Conservation (phyloP, 2,329 filamentous ascomycete species). For the Graphilbum ipis-grandicollis region DNA sequence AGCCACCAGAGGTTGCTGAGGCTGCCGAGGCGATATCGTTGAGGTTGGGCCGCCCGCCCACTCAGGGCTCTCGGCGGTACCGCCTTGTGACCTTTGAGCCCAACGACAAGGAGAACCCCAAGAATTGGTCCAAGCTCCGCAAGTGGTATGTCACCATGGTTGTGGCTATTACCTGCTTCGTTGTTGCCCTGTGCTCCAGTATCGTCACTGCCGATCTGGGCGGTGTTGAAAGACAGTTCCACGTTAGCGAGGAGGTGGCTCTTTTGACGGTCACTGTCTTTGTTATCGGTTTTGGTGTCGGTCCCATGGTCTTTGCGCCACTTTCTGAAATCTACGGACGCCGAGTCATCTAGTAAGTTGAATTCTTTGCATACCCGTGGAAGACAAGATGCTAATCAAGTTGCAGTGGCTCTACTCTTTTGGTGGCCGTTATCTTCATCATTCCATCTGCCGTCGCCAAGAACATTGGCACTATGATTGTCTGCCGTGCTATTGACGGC, state of each 20-base stretch:
- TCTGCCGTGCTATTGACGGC: constrained; percentile 62
- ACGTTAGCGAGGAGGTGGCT: constrained; percentile 54
- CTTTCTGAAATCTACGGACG: constrained; percentile 60
- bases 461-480: constrained; percentile 60
- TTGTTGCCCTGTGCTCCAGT: constrained; percentile 52
- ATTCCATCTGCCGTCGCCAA: constrained; percentile 63
- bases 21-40: constrained; percentile 29
- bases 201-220: constrained; percentile 63
- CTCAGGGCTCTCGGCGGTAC: constrained; percentile 17
- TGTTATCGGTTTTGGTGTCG: constrained; percentile 66
- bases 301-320: constrained; percentile 65
- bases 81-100: constrained; percentile 48
- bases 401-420: constrained; percentile 37
- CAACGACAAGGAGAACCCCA: constrained; percentile 60
- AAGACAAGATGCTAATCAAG: not conserved
- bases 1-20: constrained; percentile 26
- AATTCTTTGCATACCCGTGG: too few species aligned
- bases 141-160: constrained; percentile 83
- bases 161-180: constrained; percentile 59
- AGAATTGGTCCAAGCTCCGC: constrained; percentile 64
- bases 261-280: constrained; percentile 60
- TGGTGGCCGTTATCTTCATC: constrained; percentile 59
- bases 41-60: constrained; percentile 3
- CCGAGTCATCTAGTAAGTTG: constrained; percentile 44
- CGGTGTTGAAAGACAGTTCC: constrained; percentile 45